Evolutionary conservation across 176 grass and related monocot genomes (phyloP), one percentile per base, ranked within the genome.

Genomic region (Aechmea fasciata): DNA sequence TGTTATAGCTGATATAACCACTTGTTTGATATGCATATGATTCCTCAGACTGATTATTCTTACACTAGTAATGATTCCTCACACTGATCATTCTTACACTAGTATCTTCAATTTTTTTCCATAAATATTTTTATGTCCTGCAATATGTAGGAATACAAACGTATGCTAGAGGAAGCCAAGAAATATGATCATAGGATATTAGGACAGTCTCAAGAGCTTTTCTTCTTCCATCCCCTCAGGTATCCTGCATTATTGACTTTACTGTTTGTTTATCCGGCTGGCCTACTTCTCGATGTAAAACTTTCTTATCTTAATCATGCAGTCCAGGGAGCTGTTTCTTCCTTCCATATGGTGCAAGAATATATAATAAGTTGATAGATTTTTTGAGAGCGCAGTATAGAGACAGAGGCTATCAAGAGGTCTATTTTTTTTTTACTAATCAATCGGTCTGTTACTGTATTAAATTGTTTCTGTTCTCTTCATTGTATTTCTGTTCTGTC

Each of bases 161-260:
- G 83, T 79, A 66, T 79, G 50, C 65, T 99, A 78, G 94, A 93
- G 78, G 94, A 99, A 75, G 94, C 94, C 63, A 99, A 99, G 77
- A 99, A 99, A 83, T 87, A 87, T 11, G 94, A 99, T 77, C 94
- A 99, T 75, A 99, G 94, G 63, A 41, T 90, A 66, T 61, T 99
- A 24, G 94, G 94, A 73, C 84, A 78, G 74, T 70, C 85, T 41
- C 94, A 99, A 52, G 89, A 99, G 25, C 94, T 99, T 82, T 99
- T 99, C 89, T 99, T 99, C 84, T 99, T 99, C 84, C 89, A 99
- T 90, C 89, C 62, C 55, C 94, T 99, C 73, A 99, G 94, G 94
- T 97, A 83, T 10, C 28, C 51, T 83, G 19, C 70, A 63, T 3
- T 2, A 48, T 9, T 52, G 71, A 55, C 13, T 67, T 49, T 66